phyloP scores from a whole-genome alignment of 805 yeast genomes.

The Suhomyces kilbournensis region DNA sequence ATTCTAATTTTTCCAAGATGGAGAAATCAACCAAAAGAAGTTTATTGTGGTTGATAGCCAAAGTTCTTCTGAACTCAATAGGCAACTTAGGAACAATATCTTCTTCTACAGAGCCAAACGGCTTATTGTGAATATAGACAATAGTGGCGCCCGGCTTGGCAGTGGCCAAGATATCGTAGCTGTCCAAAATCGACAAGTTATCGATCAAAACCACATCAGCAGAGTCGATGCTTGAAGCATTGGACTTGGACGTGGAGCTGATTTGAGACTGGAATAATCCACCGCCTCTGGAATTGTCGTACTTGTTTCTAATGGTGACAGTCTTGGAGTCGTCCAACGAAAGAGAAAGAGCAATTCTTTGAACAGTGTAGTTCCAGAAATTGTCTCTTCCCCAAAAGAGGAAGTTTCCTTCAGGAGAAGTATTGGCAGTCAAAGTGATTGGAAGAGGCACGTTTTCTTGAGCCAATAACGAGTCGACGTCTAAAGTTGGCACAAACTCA shows the following conservation, averaged over 20 bases:
- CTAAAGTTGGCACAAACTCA: conserved; percentile 36
- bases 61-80: conserved; percentile 46
- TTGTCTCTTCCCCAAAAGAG: conserved; percentile 71
- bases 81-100: conserved; percentile 56
- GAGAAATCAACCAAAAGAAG: conserved; percentile 61
- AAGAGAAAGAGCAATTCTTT: conserved; percentile 64
- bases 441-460: conserved; percentile 6
- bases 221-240: conserved; percentile 47
- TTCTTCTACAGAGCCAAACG: conserved; percentile 39
- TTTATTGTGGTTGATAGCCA: conserved; percentile 51
- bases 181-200: conserved; percentile 50
- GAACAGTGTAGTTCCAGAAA: conserved; percentile 51
- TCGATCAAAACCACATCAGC: conserved; percentile 69
- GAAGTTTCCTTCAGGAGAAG: conserved; percentile 45
- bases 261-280: conserved; percentile 75
- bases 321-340: conserved; percentile 56
- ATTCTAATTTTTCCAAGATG: conserved; percentile 59
- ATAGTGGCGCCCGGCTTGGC: conserved; percentile 56
- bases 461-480: conserved; percentile 25
- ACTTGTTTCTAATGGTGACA: conserved; percentile 59
- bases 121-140: conserved; percentile 41
- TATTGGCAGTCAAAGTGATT: conserved; percentile 29
- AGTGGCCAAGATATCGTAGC: conserved; percentile 61
- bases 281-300: conserved; percentile 68
- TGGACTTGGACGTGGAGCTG: conserved; percentile 48